These are phyloP conservation scores for Amanita thiersii DNA, from an alignment of 768 basidiomycete species.

Conservation along the genomic window DNA sequence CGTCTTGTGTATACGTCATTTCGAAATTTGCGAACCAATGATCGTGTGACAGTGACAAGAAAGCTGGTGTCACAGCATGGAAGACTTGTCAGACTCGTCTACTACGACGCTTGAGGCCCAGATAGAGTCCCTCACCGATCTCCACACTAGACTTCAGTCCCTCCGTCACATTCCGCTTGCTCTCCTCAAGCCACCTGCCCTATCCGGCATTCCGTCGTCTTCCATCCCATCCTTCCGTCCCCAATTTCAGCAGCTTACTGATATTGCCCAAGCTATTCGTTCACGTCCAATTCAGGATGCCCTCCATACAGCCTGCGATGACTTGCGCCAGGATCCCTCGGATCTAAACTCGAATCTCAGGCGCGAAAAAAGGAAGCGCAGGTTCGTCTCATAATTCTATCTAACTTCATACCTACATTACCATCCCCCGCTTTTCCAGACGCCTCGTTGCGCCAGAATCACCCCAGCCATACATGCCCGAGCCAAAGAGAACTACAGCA, in stretches of 20 bases:
- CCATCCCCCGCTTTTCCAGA: constrained; percentile 21
- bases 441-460: constrained; percentile 50
- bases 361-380: constrained; percentile 46
- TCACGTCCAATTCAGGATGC: constrained; percentile 53
- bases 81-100: not conserved
- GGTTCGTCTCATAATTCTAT: constrained; percentile 28
- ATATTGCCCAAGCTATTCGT: constrained; percentile 36
- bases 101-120: constrained; percentile 25
- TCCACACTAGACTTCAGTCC: constrained; percentile 33
- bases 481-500: constrained; percentile 27
- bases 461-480: constrained; percentile 47
- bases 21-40: not conserved
- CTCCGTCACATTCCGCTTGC: constrained; percentile 38
- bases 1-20: no score
- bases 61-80: not conserved
- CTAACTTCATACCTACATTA: not conserved
- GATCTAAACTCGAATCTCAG: constrained; percentile 38
- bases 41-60: not conserved
- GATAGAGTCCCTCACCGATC: constrained; percentile 38
- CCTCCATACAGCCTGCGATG: constrained; percentile 43
- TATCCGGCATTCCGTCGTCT: constrained; percentile 12
- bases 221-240: constrained; percentile 19
- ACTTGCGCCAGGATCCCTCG: constrained; percentile 42
- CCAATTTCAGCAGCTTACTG: constrained; percentile 39
- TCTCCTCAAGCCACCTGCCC: constrained; percentile 31